phyloP scores from a whole-genome alignment of 2,329 filamentous ascomycete genomes.

The Xylaria sp. region DNA sequence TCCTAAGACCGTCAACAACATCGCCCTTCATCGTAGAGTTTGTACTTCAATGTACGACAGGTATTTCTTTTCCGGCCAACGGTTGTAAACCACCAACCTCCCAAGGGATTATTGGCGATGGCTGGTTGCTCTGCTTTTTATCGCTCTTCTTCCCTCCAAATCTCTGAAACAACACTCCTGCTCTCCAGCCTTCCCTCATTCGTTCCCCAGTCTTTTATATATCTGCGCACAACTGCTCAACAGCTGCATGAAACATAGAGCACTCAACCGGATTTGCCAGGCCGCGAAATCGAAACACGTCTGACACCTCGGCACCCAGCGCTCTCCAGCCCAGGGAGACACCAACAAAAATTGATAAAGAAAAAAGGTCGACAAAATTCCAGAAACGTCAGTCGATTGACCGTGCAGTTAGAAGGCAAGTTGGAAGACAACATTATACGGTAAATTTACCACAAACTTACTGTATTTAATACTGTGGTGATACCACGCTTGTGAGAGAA shows the following conservation, averaged over 20 bases:
- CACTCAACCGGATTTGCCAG: conserved; percentile 29
- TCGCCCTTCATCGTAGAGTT: neutral
- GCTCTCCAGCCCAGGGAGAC: neutral
- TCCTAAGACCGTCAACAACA: neutral
- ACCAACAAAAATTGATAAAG: neutral
- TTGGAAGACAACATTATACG: neutral
- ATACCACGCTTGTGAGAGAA: neutral
- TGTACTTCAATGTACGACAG: neutral
- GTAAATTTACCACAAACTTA: neutral
- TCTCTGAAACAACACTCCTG: conserved; percentile 23
- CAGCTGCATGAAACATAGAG: neutral
- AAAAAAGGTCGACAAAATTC: neutral
- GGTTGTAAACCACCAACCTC: conserved; percentile 4
- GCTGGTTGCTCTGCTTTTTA: conserved; percentile 18
- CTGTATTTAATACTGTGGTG: neutral
- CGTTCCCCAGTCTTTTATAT: conserved; percentile 6
- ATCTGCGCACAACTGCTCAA: neutral
- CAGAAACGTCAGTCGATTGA: no score
- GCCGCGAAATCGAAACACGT: conserved; percentile 33
- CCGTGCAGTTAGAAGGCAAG: neutral
- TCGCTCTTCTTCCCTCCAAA: conserved; percentile 5
- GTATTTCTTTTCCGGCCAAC: conserved; percentile 14
- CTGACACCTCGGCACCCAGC: conserved; percentile 20
- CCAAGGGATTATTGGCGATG: conserved; percentile 16
- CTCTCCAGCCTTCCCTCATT: conserved; percentile 14